Percentiles rank a stretch among this genome's conserved stretches.
These are phyloP conservation scores for Irpex lacteus DNA, from an alignment of 1,284 basidiomycete genomes.

Conservation along the genomic window DNA sequence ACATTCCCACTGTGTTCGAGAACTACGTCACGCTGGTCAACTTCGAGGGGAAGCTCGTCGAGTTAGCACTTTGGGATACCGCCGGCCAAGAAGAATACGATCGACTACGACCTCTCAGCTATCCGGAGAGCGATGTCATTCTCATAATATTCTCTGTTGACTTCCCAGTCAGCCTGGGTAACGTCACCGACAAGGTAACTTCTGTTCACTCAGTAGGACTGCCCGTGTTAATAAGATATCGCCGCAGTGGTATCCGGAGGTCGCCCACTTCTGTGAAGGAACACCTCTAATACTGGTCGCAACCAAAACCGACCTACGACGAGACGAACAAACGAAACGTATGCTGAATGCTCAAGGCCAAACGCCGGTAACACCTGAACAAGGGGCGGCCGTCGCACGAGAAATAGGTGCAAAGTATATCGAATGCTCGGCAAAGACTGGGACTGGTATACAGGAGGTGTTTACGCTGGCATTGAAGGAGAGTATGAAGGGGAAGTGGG, in stretches of 20 bases:
- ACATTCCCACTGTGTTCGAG: slow-evolving; percentile 98
- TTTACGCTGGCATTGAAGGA: slow-evolving; percentile 89
- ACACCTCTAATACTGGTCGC: slow-evolving; percentile 93
- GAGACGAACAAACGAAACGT: slow-evolving; percentile 85
- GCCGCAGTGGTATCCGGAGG: slow-evolving; percentile 92
- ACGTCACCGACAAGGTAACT: slow-evolving; percentile 89
- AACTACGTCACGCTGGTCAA: slow-evolving; percentile 92
- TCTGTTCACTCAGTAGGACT: background rate
- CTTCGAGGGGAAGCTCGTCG: slow-evolving; percentile 87
- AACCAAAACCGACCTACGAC: slow-evolving; percentile 90
- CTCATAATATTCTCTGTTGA: slow-evolving; percentile 97
- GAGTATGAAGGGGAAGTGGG: slow-evolving; percentile 77
- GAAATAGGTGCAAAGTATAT: slow-evolving; percentile 96
- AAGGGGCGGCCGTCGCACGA: slow-evolving; percentile 77
- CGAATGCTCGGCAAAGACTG: slow-evolving; percentile 94
- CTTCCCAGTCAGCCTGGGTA: slow-evolving; percentile 91
- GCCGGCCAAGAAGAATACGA: slow-evolving; percentile 99
- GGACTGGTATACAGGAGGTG: slow-evolving; percentile 87
- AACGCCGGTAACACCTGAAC: slow-evolving; percentile 76
- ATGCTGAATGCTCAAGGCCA: slow-evolving; percentile 93
- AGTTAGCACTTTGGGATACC: slow-evolving; percentile 97
- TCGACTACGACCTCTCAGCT: slow-evolving; percentile 88
- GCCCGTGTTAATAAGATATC: background rate
- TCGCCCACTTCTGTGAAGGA: slow-evolving; percentile 94
- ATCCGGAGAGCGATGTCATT: slow-evolving; percentile 96